Evolutionary conservation across 2,329 filamentous ascomycete genomes (phyloP).

Genomic region (Neofusicoccum kwambonambiense): DNA sequence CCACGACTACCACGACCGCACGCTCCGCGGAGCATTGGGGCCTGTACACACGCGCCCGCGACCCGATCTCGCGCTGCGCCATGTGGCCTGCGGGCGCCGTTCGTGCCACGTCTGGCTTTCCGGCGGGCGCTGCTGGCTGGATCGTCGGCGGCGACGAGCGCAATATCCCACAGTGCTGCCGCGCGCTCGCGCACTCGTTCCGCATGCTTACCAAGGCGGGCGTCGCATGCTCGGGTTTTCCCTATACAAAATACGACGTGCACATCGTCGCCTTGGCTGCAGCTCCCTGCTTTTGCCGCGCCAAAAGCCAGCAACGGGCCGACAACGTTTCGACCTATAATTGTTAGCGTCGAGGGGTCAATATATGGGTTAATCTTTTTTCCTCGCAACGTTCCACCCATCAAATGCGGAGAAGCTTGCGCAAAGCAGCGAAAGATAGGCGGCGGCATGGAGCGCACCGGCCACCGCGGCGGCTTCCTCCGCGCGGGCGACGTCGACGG

Average conservation of each 20-base stretch:
- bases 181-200: background rate
- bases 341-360: background rate
- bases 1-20: background rate
- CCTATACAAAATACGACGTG: constrained; percentile 3
- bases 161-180: background rate
- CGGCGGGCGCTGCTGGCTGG: no score
- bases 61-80: background rate
- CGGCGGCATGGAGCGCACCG: background rate
- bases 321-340: constrained; percentile 9
- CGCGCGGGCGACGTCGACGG: background rate
- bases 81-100: background rate
- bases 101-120: background rate
- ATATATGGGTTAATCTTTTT: constrained; percentile 11
- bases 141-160: background rate
- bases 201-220: background rate
- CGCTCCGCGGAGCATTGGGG: background rate
- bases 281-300: constrained; percentile 3
- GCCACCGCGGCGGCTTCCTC: background rate
- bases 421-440: constrained; percentile 6
- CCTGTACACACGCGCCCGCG: background rate
- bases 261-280: background rate
- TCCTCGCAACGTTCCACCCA: constrained; percentile 12
- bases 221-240: background rate
- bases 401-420: constrained; percentile 10
- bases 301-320: constrained; percentile 5